A percentile compares a stretch with the other conserved stretches of the same genome.
Conservation (phyloP, 192 early-diverging fungal species). For the Backusella tuberculispora region DNA sequence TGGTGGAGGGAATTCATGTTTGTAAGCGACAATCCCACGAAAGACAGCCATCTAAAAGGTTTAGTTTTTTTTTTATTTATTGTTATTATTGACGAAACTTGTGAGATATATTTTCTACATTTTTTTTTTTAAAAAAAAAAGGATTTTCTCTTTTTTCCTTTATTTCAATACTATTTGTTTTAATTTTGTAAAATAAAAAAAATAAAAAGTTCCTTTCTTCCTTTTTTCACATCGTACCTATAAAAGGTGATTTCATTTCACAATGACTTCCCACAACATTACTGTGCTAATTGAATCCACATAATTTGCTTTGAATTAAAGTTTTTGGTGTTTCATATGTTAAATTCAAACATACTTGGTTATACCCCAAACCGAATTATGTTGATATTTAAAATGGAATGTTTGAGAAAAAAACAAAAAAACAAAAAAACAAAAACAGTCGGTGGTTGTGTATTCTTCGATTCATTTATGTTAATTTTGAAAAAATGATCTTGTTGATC, state of each 20-base stretch:
- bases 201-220: neutral
- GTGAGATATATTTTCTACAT: neutral
- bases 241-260: constrained; percentile 1
- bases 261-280: constrained; percentile 8
- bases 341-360: neutral
- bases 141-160: constrained; percentile 1
- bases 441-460: too few species aligned
- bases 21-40: constrained; percentile 15
- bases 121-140: constrained; percentile 5
- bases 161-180: constrained; percentile 3
- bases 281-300: constrained; percentile 1
- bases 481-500: neutral
- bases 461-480: neutral
- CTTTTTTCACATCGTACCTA: neutral
- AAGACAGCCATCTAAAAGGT: neutral
- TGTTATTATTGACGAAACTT: too few species aligned
- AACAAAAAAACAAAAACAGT: too few species aligned
- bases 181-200: too few species aligned
- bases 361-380: neutral
- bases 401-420: neutral
- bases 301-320: neutral
- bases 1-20: neutral
- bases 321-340: constrained; percentile 9
- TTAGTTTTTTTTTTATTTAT: too few species aligned
- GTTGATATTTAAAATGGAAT: neutral